Conservation (phyloP, 441 rosid species). For the Pelargonium fulgidum region DNA sequence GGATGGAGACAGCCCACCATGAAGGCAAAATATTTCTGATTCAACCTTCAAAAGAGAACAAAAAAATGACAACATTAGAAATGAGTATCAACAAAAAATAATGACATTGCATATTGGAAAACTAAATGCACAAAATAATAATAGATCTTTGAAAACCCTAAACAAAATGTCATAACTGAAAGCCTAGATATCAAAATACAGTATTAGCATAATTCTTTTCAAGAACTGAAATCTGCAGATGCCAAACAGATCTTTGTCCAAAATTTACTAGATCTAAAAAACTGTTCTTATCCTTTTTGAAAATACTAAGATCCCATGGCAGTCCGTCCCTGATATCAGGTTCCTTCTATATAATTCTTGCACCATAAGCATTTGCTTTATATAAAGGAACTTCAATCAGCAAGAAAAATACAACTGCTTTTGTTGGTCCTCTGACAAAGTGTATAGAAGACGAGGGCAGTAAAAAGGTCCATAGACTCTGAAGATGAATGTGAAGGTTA, state of each 20-base stretch:
- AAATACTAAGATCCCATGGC: not conserved
- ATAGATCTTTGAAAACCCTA: not conserved
- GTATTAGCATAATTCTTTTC: not conserved
- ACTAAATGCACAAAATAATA: not conserved
- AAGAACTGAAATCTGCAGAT: not conserved
- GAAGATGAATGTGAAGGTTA: too few species aligned
- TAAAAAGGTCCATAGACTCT: too few species aligned
- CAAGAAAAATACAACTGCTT: not conserved
- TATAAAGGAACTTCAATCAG: constrained; percentile 3
- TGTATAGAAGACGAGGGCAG: too few species aligned
- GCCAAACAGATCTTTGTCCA: not conserved
- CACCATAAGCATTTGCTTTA: not conserved
- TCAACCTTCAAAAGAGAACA: constrained; percentile 53
- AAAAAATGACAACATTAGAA: not conserved
- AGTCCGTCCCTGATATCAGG: not conserved
- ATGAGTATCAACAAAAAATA: not conserved
- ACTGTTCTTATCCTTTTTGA: not conserved
- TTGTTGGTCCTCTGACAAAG: not conserved
- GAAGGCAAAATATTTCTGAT: constrained; percentile 91
- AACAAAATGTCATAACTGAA: constrained; percentile 1
- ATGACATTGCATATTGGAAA: not conserved
- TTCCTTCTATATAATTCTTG: not conserved
- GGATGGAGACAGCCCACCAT: constrained; percentile 91
- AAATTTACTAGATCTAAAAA: not conserved
- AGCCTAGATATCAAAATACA: not conserved